Percentiles rank a stretch among this genome's conserved stretches.
Evolutionary conservation across 495 filamentous ascomycete genomes (phyloP).

Genomic region (Gamarada debralockiae): DNA sequence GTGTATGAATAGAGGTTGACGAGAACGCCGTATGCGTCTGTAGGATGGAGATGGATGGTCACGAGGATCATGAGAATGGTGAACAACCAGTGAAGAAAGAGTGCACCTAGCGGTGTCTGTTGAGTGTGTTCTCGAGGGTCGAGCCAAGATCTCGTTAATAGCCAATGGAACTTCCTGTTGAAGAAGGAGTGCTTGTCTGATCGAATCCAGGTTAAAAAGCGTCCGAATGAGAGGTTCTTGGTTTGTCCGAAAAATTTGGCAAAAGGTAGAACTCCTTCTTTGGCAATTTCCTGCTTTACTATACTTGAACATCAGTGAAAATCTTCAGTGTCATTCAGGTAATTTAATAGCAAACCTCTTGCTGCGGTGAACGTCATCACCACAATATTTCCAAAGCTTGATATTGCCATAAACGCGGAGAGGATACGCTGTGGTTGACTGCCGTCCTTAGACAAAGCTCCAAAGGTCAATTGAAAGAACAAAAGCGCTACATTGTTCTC

Average conservation of each 20-base stretch:
- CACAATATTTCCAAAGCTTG: conserved; percentile 27
- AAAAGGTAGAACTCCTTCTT: conserved; percentile 31
- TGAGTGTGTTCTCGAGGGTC: conserved; percentile 18
- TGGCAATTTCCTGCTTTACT: conserved; percentile 36
- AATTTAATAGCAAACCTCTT: neutral
- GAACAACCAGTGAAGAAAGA: conserved; percentile 34
- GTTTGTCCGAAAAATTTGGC: conserved; percentile 39
- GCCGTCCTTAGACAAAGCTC: conserved; percentile 6
- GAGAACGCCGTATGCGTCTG: conserved; percentile 25
- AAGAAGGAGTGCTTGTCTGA: conserved; percentile 6
- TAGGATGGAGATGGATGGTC: conserved; percentile 9
- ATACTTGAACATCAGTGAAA: neutral
- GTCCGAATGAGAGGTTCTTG: conserved; percentile 7
- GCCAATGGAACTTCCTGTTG: conserved; percentile 6
- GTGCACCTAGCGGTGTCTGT: conserved; percentile 30
- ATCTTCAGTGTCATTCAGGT: neutral
- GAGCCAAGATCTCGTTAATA: conserved; percentile 1
- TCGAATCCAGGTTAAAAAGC: conserved; percentile 7
- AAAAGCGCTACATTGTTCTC: conserved; percentile 14
- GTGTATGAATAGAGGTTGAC: conserved; percentile 30
- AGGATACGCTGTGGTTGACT: conserved; percentile 18
- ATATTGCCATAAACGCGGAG: conserved; percentile 27
- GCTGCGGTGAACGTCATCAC: conserved; percentile 7
- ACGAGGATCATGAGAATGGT: conserved; percentile 27
- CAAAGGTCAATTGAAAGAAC: conserved; percentile 23